phyloP scores from a whole-genome alignment of 2,329 filamentous ascomycete species.

The Trichoderma brevicompactum region DNA sequence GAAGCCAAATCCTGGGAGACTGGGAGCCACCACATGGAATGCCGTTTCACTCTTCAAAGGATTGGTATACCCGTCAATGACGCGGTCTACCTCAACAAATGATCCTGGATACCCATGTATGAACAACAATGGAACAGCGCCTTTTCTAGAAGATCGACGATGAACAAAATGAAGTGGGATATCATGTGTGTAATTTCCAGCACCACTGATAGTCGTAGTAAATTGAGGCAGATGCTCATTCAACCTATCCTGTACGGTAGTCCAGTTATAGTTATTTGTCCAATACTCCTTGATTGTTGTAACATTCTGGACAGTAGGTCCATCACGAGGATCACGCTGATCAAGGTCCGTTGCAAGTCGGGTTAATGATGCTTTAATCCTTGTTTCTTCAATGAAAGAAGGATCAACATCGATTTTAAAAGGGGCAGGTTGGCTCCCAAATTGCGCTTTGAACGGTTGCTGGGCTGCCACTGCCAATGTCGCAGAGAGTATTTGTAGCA shows the following conservation, averaged over 20 bases:
- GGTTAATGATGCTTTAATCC: not conserved
- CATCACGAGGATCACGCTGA: not conserved
- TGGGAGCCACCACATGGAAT: conserved; percentile 6
- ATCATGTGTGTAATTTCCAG: not conserved
- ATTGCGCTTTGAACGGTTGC: not conserved
- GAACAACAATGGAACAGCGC: conserved; percentile 1
- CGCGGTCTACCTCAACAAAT: not conserved
- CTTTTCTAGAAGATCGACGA: not conserved
- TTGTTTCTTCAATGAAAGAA: conserved; percentile 7
- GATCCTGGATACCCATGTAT: conserved; percentile 3
- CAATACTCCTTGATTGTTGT: not conserved
- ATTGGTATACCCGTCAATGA: conserved; percentile 1
- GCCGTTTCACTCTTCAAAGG: not conserved
- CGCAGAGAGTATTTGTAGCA: not conserved
- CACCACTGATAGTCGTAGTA: not conserved
- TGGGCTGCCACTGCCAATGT: not conserved
- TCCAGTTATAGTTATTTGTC: not conserved
- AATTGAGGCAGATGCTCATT: not conserved
- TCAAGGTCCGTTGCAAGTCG: conserved; percentile 3
- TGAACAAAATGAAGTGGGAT: conserved; percentile 3
- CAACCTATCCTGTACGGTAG: not conserved
- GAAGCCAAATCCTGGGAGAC: not conserved
- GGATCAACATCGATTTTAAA: not conserved
- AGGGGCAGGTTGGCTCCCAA: not conserved
- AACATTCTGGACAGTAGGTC: not conserved